phyloP scores from a whole-genome alignment of 192 early-diverging fungal genomes.

The Funneliformis geosporum region DNA sequence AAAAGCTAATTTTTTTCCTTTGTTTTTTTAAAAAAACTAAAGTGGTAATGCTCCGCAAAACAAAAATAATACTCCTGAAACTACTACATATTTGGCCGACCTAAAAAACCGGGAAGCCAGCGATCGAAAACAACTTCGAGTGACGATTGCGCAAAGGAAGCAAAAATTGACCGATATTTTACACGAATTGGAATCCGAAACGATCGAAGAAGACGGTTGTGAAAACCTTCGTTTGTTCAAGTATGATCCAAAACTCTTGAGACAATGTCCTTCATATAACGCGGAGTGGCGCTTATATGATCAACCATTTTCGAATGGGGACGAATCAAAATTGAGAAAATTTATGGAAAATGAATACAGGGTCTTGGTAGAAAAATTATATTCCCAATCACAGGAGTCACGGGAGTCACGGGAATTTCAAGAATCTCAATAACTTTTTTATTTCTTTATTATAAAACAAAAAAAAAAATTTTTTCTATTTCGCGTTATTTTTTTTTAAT shows the following conservation, averaged over 20 bases:
- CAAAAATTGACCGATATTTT: not conserved
- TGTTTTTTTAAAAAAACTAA: too few relatives aligned
- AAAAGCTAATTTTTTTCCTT: not conserved
- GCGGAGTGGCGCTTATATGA: not conserved
- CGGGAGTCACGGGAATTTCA: not conserved
- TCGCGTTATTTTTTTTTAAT: too few relatives aligned
- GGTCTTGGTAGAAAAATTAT: not conserved
- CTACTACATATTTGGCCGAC: not conserved
- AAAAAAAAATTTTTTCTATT: too few relatives aligned
- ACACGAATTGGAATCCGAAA: not conserved
- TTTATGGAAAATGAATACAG: slow-evolving; percentile 8
- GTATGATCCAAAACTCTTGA: not conserved
- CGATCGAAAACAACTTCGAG: not conserved
- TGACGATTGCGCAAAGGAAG: not conserved
- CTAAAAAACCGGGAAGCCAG: not conserved
- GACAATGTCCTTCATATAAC: not conserved
- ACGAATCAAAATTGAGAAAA: not conserved
- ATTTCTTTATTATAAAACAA: not conserved
- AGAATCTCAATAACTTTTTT: not conserved
- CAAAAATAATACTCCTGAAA: not conserved
- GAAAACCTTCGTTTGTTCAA: not conserved
- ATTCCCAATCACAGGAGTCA: not conserved
- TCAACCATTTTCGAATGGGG: not conserved
- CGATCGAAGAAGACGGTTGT: not conserved
- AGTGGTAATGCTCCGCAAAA: not conserved